Percentiles rank a stretch among this genome's conserved stretches.
Evolutionary conservation across 1,284 basidiomycete species (phyloP).

Genomic region (Ustilago loliicola): DNA sequence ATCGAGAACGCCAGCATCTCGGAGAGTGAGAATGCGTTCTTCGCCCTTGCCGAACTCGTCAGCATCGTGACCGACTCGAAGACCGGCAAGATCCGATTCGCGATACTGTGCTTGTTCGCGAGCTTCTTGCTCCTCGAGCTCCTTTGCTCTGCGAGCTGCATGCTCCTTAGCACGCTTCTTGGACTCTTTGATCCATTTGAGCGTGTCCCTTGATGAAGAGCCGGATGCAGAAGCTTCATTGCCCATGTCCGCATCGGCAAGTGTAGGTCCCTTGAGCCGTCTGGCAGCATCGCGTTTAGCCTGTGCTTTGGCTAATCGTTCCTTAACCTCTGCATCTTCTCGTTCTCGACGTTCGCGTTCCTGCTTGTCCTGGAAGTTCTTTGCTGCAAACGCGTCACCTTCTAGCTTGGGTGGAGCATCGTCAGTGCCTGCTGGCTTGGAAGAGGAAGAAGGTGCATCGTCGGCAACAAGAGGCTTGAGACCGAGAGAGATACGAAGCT

Average conservation of each 20-base stretch:
- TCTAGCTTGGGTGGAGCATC: slow-evolving; percentile 44
- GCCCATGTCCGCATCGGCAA: slow-evolving; percentile 77
- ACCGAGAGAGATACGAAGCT: slow-evolving; percentile 92
- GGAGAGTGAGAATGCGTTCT: slow-evolving; percentile 93
- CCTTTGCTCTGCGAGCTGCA: slow-evolving; percentile 82
- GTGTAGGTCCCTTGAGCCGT: slow-evolving; percentile 87
- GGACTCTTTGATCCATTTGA: slow-evolving; percentile 88
- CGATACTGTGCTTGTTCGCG: slow-evolving; percentile 78
- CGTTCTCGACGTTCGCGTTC: slow-evolving; percentile 80
- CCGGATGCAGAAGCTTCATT: slow-evolving; percentile 24
- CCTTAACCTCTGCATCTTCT: slow-evolving; percentile 75
- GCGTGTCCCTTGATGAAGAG: slow-evolving; percentile 73
- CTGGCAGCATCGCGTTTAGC: slow-evolving; percentile 90
- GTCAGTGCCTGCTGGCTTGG: slow-evolving; percentile 9
- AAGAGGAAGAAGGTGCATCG: slow-evolving; percentile 66
- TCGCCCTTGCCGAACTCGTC: slow-evolving; percentile 85
- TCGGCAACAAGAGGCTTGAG: slow-evolving; percentile 87
- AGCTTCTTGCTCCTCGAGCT: slow-evolving; percentile 79
- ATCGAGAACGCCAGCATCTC: slow-evolving; percentile 93
- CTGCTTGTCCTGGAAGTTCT: slow-evolving; percentile 72
- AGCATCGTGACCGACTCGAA: slow-evolving; percentile 96
- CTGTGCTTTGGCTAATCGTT: slow-evolving; percentile 74
- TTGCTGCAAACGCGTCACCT: slow-evolving; percentile 70
- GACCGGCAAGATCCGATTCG: slow-evolving; percentile 81
- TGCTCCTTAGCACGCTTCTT: slow-evolving; percentile 88